phyloP scores from a whole-genome alignment of 2,329 filamentous ascomycete genomes.

The Penicillium carneum region DNA sequence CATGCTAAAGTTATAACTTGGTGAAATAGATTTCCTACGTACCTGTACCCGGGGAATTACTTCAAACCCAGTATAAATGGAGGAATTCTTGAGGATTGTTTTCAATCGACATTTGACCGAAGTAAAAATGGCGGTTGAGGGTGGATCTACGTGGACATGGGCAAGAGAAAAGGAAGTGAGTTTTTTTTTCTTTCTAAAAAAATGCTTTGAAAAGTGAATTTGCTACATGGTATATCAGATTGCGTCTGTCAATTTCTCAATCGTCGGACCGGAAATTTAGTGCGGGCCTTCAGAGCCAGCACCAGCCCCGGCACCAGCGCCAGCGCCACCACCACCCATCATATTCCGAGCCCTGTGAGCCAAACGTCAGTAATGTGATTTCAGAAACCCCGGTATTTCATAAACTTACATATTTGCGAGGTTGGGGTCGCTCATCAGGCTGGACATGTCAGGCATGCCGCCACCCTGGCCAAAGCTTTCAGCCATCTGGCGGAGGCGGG shows the following conservation, averaged over 20 bases:
- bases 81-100: background rate
- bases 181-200: conserved; percentile 27
- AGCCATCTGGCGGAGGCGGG: conserved; percentile 84
- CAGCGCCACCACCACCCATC: conserved; percentile 63
- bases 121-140: background rate
- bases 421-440: conserved; percentile 88
- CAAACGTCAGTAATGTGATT: conserved; percentile 19
- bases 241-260: conserved; percentile 29
- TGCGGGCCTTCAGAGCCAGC: conserved; percentile 30
- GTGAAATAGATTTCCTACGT: background rate
- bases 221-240: conserved; percentile 33
- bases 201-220: conserved; percentile 31
- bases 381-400: background rate
- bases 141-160: background rate
- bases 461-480: conserved; percentile 75
- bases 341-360: conserved; percentile 68
- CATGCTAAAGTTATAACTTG: background rate
- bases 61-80: background rate
- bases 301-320: background rate
- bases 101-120: background rate
- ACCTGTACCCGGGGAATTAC: background rate
- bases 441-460: conserved; percentile 86
- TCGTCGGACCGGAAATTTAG: conserved; percentile 22
- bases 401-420: conserved; percentile 87
- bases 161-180: conserved; percentile 1